Evolutionary conservation across 768 basidiomycete genomes (phyloP).

Genomic region (Punctularia strigosozonata): DNA sequence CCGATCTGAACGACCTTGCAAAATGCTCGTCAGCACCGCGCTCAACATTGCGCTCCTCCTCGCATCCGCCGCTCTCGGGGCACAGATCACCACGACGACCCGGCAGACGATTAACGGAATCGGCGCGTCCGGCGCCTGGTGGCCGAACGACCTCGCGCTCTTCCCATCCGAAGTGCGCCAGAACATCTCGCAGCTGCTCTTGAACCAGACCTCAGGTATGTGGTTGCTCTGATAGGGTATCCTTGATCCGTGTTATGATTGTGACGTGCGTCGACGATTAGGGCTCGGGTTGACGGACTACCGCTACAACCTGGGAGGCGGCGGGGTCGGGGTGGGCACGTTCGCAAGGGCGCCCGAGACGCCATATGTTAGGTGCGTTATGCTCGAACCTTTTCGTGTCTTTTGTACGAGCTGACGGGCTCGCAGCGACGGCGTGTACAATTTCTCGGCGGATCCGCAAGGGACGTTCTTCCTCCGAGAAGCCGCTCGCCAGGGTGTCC

Average conservation of each 20-base stretch:
- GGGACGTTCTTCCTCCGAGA: conserved; percentile 28
- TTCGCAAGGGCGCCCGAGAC: conserved; percentile 25
- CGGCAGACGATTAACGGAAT: conserved; percentile 26
- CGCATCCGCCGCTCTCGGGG: no score
- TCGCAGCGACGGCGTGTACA: conserved; percentile 22
- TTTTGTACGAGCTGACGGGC: conserved; percentile 5
- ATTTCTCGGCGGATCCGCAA: conserved; percentile 26
- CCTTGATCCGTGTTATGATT: no score
- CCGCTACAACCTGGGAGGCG: conserved; percentile 31
- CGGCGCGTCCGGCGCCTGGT: conserved; percentile 36
- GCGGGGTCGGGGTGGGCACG: conserved; percentile 29
- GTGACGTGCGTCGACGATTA: no score
- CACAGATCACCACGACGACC: conserved; percentile 6
- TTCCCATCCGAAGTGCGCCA: conserved; percentile 28
- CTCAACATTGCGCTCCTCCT: no score
- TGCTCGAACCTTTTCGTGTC: background rate
- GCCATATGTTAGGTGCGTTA: conserved; percentile 17
- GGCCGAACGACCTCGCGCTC: conserved; percentile 30
- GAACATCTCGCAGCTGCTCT: conserved; percentile 28
- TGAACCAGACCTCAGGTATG: conserved; percentile 20
- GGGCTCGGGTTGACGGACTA: conserved; percentile 32
- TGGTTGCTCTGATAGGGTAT: no score
- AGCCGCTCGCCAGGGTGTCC: conserved; percentile 23
- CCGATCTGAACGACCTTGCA: no score
- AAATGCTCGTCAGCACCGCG: no score